Base-by-base conservation (phyloP, 805 yeast species). In the Spathaspora hagerdaliae region DNA sequence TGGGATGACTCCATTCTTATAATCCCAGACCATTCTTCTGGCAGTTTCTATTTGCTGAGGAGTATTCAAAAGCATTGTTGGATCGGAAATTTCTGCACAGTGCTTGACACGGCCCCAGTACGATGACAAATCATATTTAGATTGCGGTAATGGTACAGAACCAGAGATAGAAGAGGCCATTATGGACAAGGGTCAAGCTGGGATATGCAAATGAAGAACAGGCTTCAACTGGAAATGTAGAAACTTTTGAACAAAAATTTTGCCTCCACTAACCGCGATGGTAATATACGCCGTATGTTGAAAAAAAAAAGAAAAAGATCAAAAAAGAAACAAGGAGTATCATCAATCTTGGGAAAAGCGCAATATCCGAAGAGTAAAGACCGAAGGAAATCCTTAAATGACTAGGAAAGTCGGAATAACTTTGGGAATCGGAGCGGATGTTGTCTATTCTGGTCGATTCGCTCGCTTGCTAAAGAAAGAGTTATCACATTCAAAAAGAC, bases 31-130 rank as follows among this genome's bases (percentile, higher is more conserved):
- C 46, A 83, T 61, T 33, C 77, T 55, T 56, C 81, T 85, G 31
- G 98, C 87, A 11, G 65, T 55, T 38, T 74, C 78, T 34, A 94
- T 75, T 50, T 86, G 87, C 2, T 63, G 61, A 7, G 80, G 57
- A 1, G 92, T 81, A 55, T 85, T 87, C 42, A 94, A 70, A 40
- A 94, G 73, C 91, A 87, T 91, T 27, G 87, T 61, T 29, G 99
- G 99, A 60, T 91, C 97, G 1, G 96, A 83, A 43, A 94, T 86
- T 47, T 85, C 95, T 12, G 96, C 87, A 67, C 96, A 88, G 64
- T 95, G 99, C 62, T 82, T 81, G 39, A 94, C 97, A 57, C 99
- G 80, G 12, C 99, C 99, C 85, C 86, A 78, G 65, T 94, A 94
- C 0, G 96, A 83, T 47, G 77, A 54, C 27, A 94, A 70, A 63